Conservation (phyloP, 129 eudicot species). For the Kitagawia praeruptora region DNA sequence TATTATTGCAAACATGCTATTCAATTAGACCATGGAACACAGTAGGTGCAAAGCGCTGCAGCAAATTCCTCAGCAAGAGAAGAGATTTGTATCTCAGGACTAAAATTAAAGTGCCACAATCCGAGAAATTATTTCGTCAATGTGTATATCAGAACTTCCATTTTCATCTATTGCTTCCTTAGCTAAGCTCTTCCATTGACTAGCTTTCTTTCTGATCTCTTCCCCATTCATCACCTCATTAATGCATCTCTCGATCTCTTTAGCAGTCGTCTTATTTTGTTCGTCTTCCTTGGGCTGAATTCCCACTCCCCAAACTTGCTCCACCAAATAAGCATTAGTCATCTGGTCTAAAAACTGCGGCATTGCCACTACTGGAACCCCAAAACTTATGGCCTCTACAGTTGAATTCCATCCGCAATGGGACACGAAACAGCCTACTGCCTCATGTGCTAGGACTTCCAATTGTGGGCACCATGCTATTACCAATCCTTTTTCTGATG, state of each 20-base stretch:
- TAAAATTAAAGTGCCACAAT: slow-evolving; percentile 2
- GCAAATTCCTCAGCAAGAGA: neutral
- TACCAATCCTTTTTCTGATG: slow-evolving; percentile 35
- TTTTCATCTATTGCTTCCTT: slow-evolving; percentile 49
- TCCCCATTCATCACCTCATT: slow-evolving; percentile 37
- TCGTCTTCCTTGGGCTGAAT: slow-evolving; percentile 24
- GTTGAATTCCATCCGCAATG: slow-evolving; percentile 70
- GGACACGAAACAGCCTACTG: slow-evolving; percentile 47
- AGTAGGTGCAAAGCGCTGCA: neutral
- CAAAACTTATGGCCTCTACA: slow-evolving; percentile 45
- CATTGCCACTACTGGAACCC: slow-evolving; percentile 54
- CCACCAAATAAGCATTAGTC: slow-evolving; percentile 43
- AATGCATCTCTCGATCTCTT: slow-evolving; percentile 35
- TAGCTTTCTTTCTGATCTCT: slow-evolving; percentile 26
- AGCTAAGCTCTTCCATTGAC: slow-evolving; percentile 35
- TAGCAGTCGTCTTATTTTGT: slow-evolving; percentile 11
- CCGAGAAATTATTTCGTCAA: slow-evolving; percentile 31
- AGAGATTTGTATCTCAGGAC: neutral
- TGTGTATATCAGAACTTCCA: slow-evolving; percentile 37
- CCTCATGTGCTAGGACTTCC: slow-evolving; percentile 41
- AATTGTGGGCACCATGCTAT: slow-evolving; percentile 43
- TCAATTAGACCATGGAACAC: neutral
- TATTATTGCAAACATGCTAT: neutral
- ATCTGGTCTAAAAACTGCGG: slow-evolving; percentile 46
- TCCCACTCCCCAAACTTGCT: slow-evolving; percentile 47